Evolutionary conservation across 73 alveolate genomes (phyloP), one percentile per base, ranked within the genome.

Genomic region (Blepharisma japonicum): DNA sequence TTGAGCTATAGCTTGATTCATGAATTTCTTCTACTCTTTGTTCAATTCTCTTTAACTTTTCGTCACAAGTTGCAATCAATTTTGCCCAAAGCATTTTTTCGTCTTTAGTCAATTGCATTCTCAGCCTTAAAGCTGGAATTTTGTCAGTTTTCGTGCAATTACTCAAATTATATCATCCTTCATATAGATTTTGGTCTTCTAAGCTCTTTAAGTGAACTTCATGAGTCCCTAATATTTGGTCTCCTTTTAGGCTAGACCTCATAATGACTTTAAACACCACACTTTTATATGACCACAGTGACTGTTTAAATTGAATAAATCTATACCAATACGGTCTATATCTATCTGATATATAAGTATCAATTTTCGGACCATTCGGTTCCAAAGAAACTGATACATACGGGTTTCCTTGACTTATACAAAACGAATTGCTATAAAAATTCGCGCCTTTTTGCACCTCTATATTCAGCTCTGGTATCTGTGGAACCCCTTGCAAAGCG

Each of bases 321-420:
- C 23, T 53, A 53, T 53, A 53, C 67, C 67, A 53, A 53, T 53
- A 53, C 0, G 67, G 67, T 53, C 67, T 53, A 53, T 53, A 53
- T 14, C n/a, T 53, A 53, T 53, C 23, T 14, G 67, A 53, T 53
- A 14, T 20, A 53, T 14, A 53, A 53, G 67, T 53, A 11, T 53
- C 67, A 53, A 14, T 14, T 53, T 53, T 53, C 4, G 67, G 67
- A 11, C 67, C 67, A 53, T 53, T 53, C n/a, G 67, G 67, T 53
- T 53, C 67, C 23, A 53, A 53, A 14, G 67, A 53, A 14, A 53
- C 67, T 53, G 67, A 14, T 53, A 53, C 67, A 53, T 53, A 53
- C 2, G 67, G 67, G 2, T 53, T 53, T 53, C 67, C 67, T 53
- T 53, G 67, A 4, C 27, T 53, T 20, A 11, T 14, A 53, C 67